Conservation (phyloP, 495 filamentous ascomycete species). For the Penicillium waksmanii region DNA sequence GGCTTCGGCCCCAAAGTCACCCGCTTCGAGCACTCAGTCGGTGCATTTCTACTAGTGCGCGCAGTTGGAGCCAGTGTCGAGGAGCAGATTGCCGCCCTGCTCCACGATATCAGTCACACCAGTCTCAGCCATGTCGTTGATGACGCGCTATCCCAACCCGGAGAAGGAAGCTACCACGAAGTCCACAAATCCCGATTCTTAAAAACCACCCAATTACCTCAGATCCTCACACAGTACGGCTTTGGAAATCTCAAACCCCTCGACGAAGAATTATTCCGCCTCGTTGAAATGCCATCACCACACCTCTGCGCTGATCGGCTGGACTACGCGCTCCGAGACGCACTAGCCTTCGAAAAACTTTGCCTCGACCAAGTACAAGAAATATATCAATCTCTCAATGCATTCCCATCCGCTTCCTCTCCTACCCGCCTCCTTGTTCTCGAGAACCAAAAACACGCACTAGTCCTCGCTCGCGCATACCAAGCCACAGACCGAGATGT, state of each 20-base stretch:
- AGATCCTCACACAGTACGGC: constrained; percentile 38
- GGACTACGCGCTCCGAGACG: constrained; percentile 47
- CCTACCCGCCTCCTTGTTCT: constrained; percentile 41
- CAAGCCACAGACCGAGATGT: constrained; percentile 37
- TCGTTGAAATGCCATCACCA: constrained; percentile 46
- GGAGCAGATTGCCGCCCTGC: constrained; percentile 47
- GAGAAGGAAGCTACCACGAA: constrained; percentile 48
- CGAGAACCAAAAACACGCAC: constrained; percentile 31
- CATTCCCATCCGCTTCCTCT: constrained; percentile 31
- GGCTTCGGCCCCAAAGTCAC: constrained; percentile 40
- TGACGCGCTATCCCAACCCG: constrained; percentile 41
- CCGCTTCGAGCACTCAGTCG: constrained; percentile 49
- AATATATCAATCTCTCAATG: constrained; percentile 32
- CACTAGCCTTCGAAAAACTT: constrained; percentile 39
- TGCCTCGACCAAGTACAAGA: constrained; percentile 26
- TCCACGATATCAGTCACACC: constrained; percentile 50
- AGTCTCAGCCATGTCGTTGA: constrained; percentile 49
- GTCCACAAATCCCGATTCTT: constrained; percentile 46
- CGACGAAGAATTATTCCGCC: constrained; percentile 44
- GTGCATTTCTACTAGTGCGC: constrained; percentile 46
- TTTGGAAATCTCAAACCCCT: constrained; percentile 30
- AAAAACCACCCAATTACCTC: constrained; percentile 36
- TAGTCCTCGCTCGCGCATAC: constrained; percentile 38
- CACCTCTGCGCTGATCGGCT: constrained; percentile 49
- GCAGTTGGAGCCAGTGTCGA: constrained; percentile 40